Conservation (phyloP, 352 stramenopile genomes). For the Phytophthora ramorum region DNA sequence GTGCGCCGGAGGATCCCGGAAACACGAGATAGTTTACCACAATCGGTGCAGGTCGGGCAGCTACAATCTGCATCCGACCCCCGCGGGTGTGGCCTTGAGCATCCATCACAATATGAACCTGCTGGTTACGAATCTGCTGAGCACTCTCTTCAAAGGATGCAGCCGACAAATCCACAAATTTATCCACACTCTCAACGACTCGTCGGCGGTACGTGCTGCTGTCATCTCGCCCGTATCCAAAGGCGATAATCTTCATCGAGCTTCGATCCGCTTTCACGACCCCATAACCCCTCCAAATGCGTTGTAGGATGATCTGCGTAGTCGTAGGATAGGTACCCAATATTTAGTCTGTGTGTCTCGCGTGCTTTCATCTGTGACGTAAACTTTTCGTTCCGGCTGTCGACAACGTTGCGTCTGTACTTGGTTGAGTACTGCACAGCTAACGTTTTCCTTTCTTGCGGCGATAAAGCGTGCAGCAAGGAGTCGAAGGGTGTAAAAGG, state of each 20-base stretch:
- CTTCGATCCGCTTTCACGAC: conserved; percentile 46
- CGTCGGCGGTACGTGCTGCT: conserved; percentile 43
- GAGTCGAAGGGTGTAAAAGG: conserved; percentile 78
- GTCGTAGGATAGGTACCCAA: conserved; percentile 87
- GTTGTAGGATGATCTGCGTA: conserved; percentile 84
- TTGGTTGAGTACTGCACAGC: conserved; percentile 42
- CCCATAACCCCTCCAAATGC: conserved; percentile 81
- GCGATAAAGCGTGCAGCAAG: conserved; percentile 53
- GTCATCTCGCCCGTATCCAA: conserved; percentile 78
- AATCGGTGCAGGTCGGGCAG: conserved; percentile 56
- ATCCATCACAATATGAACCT: conserved; percentile 80
- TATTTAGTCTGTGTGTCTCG: conserved; percentile 36
- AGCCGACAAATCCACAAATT: conserved; percentile 59
- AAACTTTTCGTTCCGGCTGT: neutral
- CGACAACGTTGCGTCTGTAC: conserved; percentile 10
- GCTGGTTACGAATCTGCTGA: conserved; percentile 35
- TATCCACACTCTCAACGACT: conserved; percentile 47
- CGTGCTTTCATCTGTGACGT: neutral
- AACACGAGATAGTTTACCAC: conserved; percentile 89
- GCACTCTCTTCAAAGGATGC: conserved; percentile 51
- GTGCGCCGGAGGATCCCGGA: conserved; percentile 75
- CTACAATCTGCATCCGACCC: conserved; percentile 58
- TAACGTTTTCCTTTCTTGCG: conserved; percentile 45
- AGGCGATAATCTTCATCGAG: conserved; percentile 40
- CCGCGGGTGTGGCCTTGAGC: conserved; percentile 80